Conservation (phyloP, 163 green algal species). For the Chlorella variabilis region DNA sequence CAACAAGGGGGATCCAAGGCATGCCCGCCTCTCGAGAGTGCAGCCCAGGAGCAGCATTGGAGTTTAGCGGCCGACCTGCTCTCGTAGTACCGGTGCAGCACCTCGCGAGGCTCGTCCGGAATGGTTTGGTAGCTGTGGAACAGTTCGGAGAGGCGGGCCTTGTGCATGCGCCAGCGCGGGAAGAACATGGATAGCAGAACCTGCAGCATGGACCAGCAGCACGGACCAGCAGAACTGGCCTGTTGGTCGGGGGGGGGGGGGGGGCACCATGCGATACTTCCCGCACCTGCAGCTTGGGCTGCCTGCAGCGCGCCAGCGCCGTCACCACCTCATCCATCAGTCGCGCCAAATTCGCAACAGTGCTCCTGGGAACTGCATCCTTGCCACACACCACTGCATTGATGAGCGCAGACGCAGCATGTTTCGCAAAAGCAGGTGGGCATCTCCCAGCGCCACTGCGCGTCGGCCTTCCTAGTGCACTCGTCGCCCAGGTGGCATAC, state of each 20-base stretch:
- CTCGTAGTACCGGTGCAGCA: slow-evolving; percentile 47
- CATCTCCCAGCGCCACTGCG: background rate
- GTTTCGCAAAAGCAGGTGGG: background rate
- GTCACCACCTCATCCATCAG: slow-evolving; percentile 69
- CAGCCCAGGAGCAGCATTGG: no score
- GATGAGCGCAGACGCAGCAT: no score
- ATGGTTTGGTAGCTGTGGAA: slow-evolving; percentile 45
- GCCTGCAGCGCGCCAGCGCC: slow-evolving; percentile 49
- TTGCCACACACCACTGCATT: slow-evolving; percentile 58
- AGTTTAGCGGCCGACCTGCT: slow-evolving; percentile 30
- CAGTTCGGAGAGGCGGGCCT: slow-evolving; percentile 19
- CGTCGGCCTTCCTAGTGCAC: no score
- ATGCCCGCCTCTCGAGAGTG: background rate
- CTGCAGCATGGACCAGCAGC: slow-evolving; percentile 10
- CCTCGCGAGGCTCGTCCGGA: slow-evolving; percentile 13
- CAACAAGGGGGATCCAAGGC: background rate
- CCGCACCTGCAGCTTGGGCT: slow-evolving; percentile 41
- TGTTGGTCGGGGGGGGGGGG: no score
- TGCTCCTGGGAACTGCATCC: slow-evolving; percentile 56
- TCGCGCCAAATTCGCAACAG: slow-evolving; percentile 48
- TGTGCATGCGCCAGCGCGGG: slow-evolving; percentile 36
- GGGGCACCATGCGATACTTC: background rate
- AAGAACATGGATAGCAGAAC: slow-evolving; percentile 43
- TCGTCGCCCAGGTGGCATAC: no score
- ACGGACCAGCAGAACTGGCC: no score